Evolutionary conservation across 495 filamentous ascomycete species (phyloP).

Genomic region (Penicillium alfredii): DNA sequence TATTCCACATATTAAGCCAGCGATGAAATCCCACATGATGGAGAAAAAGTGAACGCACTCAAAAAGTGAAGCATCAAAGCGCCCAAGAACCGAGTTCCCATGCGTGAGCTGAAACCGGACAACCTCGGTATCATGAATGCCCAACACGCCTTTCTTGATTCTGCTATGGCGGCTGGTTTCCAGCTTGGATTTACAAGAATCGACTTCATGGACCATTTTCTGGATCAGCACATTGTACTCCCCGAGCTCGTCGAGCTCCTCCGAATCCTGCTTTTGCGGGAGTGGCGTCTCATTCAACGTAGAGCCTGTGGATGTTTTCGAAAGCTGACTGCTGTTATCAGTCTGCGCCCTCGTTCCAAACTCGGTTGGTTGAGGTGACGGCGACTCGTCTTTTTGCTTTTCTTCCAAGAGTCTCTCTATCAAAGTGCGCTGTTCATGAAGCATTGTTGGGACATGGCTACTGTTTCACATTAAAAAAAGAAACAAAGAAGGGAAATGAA

Average conservation of each 20-base stretch:
- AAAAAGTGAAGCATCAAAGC: constrained; percentile 1
- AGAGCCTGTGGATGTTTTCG: not conserved
- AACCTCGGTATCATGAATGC: constrained; percentile 7
- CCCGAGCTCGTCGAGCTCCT: constrained; percentile 2
- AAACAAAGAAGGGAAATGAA: not conserved
- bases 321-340: no score
- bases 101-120: constrained; percentile 5
- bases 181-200: constrained; percentile 7
- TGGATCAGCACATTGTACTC: constrained; percentile 8
- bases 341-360: no score
- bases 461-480: constrained; percentile 2
- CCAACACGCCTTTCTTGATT: constrained; percentile 10
- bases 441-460: constrained; percentile 1
- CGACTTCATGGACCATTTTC: constrained; percentile 11
- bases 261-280: not conserved
- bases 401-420: constrained; percentile 5
- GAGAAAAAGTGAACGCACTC: no score
- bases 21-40: no score
- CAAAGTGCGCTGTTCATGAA: constrained; percentile 9
- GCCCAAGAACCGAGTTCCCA: constrained; percentile 1
- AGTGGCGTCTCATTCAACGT: no score
- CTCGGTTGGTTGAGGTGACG: not conserved
- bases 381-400: not conserved
- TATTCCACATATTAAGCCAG: no score
- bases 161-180: constrained; percentile 4